These are phyloP conservation scores for Xerocomellus chrysenteron DNA, from an alignment of 768 basidiomycete species.

Conservation along the genomic window DNA sequence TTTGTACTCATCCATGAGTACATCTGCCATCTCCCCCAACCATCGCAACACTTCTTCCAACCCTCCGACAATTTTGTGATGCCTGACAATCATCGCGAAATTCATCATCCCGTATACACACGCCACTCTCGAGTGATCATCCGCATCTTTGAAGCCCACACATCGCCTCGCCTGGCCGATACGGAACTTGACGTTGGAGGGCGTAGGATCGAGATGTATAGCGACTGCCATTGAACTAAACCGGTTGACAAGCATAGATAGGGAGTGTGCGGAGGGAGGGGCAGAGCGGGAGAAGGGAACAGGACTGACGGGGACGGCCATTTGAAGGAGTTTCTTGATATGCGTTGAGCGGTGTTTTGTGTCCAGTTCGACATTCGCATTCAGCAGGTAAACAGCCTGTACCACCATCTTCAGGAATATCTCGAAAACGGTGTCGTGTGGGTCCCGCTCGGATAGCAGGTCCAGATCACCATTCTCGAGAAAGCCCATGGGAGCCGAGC, in stretches of 20 bases:
- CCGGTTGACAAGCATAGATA: slow-evolving; percentile 82
- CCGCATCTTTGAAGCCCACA: slow-evolving; percentile 63
- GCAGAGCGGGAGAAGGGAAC: slow-evolving; percentile 58
- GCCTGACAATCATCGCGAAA: slow-evolving; percentile 60
- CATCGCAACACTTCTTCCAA: slow-evolving; percentile 58
- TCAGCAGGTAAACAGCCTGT: slow-evolving; percentile 43
- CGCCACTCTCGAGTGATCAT: slow-evolving; percentile 62
- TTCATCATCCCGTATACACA: slow-evolving; percentile 75
- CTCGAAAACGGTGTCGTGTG: slow-evolving; percentile 70
- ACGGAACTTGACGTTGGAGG: slow-evolving; percentile 47
- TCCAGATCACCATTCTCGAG: slow-evolving; percentile 54
- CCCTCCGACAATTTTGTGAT: slow-evolving; percentile 42
- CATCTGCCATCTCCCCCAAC: slow-evolving; percentile 57
- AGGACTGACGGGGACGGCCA: slow-evolving; percentile 69
- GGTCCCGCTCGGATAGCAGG: slow-evolving; percentile 49
- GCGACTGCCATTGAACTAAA: slow-evolving; percentile 71
- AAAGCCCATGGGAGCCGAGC: slow-evolving; percentile 70
- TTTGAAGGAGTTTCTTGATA: slow-evolving; percentile 66
- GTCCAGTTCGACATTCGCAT: slow-evolving; percentile 35
- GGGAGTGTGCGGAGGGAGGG: slow-evolving; percentile 51
- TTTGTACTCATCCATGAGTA: slow-evolving; percentile 57
- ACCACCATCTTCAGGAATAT: slow-evolving; percentile 80
- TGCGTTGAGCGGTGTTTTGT: slow-evolving; percentile 40
- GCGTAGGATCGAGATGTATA: slow-evolving; percentile 61
- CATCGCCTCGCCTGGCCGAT: slow-evolving; percentile 67